These are phyloP conservation scores for Salvia sclarea DNA, from an alignment of 305 asterid species.

Conservation along the genomic window DNA sequence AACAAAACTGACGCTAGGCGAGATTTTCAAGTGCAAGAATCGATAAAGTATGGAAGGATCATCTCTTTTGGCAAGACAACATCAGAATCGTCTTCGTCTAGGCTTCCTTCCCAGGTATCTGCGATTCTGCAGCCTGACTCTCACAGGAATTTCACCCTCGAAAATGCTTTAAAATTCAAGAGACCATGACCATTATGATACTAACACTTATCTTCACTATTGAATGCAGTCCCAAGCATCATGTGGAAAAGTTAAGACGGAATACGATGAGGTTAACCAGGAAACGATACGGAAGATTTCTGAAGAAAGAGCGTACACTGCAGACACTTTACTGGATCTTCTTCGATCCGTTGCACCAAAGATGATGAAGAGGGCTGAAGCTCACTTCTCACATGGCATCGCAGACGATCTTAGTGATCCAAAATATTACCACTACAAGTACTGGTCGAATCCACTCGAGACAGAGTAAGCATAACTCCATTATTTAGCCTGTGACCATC, in stretches of 20 bases:
- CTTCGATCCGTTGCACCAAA: conserved; percentile 79
- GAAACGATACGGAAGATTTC: conserved; percentile 51
- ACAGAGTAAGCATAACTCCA: conserved; percentile 55
- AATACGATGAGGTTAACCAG: conserved; percentile 65
- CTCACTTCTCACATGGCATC: conserved; percentile 89
- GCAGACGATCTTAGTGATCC: conserved; percentile 81
- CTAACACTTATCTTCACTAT: background rate
- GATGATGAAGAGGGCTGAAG: conserved; percentile 84
- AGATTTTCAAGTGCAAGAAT: conserved; percentile 45
- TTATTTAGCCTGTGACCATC: background rate
- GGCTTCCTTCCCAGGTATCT: conserved; percentile 47
- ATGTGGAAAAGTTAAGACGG: conserved; percentile 73
- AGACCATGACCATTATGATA: background rate
- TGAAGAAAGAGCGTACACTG: conserved; percentile 65
- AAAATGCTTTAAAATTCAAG: background rate
- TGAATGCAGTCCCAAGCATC: conserved; percentile 36
- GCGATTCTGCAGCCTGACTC: background rate
- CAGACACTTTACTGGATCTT: conserved; percentile 56
- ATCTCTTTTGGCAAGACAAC: conserved; percentile 71
- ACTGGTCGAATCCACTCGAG: conserved; percentile 99
- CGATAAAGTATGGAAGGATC: conserved; percentile 68
- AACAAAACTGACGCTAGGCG: conserved; percentile 43
- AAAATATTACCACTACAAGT: conserved; percentile 72
- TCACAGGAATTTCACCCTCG: background rate
- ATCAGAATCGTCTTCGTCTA: conserved; percentile 53